These are phyloP conservation scores for Kodamaea laetipori DNA, from an alignment of 805 yeast species.

Conservation along the genomic window DNA sequence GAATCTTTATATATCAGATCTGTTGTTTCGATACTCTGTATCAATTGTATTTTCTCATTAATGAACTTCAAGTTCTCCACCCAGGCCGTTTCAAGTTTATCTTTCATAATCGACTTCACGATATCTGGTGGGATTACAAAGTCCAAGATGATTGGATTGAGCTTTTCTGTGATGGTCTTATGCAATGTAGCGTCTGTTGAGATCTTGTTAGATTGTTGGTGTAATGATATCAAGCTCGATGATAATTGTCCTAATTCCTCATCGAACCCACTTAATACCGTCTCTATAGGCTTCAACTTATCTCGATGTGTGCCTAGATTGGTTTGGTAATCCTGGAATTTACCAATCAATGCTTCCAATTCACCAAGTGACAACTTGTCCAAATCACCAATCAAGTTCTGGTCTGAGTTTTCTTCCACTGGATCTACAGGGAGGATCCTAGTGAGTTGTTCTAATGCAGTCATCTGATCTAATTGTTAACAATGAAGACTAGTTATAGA, in stretches of 20 bases:
- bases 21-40: slow-evolving; percentile 34
- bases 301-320: slow-evolving; percentile 31
- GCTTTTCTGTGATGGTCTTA: slow-evolving; percentile 36
- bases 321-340: slow-evolving; percentile 13
- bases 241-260: slow-evolving; percentile 43
- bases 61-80: slow-evolving; percentile 61
- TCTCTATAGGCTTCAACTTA: slow-evolving; percentile 52
- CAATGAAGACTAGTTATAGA: too few relatives aligned
- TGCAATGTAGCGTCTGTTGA: slow-evolving; percentile 31
- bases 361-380: slow-evolving; percentile 5
- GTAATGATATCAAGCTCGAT: slow-evolving; percentile 33
- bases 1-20: slow-evolving; percentile 24
- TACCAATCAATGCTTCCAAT: slow-evolving; percentile 7
- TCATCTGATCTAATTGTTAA: slow-evolving; percentile 13
- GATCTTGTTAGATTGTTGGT: slow-evolving; percentile 35
- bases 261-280: slow-evolving; percentile 58
- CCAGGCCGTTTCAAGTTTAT: slow-evolving; percentile 64
- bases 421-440: slow-evolving; percentile 15
- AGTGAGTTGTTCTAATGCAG: slow-evolving; percentile 17
- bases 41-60: slow-evolving; percentile 59
- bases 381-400: background rate
- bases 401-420: background rate
- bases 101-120: slow-evolving; percentile 57
- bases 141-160: slow-evolving; percentile 78
- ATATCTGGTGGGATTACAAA: slow-evolving; percentile 74